phyloP scores from a whole-genome alignment of 1,139 yeast genomes.

The Martiniozyma asiatica region DNA sequence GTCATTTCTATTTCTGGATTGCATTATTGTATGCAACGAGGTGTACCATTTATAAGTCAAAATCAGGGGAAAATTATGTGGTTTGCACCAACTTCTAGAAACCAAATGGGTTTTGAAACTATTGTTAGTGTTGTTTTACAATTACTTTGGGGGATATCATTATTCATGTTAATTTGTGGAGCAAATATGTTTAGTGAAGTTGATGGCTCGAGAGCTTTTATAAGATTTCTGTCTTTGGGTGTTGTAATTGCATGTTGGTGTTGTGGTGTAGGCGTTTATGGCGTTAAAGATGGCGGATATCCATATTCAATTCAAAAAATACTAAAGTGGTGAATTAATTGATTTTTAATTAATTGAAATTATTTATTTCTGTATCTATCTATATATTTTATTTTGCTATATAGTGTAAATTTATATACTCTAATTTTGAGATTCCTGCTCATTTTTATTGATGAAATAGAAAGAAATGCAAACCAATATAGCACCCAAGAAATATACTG shows the following conservation, averaged over 20 bases:
- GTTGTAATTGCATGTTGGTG: constrained; percentile 21
- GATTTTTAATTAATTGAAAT: too few relatives aligned
- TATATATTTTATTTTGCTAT: too few relatives aligned
- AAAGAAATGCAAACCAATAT: constrained; percentile 69
- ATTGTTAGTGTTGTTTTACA: constrained; percentile 37
- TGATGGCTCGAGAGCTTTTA: constrained; percentile 13
- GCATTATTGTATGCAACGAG: constrained; percentile 47
- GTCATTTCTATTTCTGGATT: constrained; percentile 45
- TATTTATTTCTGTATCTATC: too few relatives aligned
- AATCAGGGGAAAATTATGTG: constrained; percentile 29
- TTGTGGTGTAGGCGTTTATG: constrained; percentile 24
- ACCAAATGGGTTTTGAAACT: constrained; percentile 62
- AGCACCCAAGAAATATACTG: constrained; percentile 70
- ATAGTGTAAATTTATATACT: too few relatives aligned
- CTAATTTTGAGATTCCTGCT: constrained; percentile 35
- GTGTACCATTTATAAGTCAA: constrained; percentile 51
- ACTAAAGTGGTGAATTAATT: too few relatives aligned
- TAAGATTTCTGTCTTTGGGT: constrained; percentile 17
- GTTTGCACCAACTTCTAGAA: constrained; percentile 50
- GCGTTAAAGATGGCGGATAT: constrained; percentile 29
- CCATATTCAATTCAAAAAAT: constrained; percentile 14
- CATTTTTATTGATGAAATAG: constrained; percentile 69
- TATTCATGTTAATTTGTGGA: constrained; percentile 26
- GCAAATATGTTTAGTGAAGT: constrained; percentile 2
- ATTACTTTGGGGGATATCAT: constrained; percentile 28